phyloP scores from a whole-genome alignment of 2,329 filamentous ascomycete species.

The Fusarium kyushuense region DNA sequence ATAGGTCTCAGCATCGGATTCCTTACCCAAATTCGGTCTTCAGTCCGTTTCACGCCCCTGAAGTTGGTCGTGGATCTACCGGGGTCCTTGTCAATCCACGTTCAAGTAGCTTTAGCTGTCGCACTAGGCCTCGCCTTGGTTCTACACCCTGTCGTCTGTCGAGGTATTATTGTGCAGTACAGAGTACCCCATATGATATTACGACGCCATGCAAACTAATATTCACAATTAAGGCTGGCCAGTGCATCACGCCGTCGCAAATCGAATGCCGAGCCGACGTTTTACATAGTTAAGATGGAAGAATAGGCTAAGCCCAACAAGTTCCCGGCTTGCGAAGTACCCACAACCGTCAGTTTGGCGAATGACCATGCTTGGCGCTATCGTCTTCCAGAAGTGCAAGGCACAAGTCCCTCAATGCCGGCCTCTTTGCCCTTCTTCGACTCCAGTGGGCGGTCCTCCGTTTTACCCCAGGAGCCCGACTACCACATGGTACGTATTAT shows the following conservation, averaged over 20 bases:
- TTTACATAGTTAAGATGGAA: slow-evolving; percentile 22
- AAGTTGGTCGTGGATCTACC: slow-evolving; percentile 32
- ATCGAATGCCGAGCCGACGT: slow-evolving; percentile 24
- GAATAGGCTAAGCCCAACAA: slow-evolving; percentile 22
- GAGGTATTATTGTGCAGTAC: not conserved
- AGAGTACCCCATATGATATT: not conserved
- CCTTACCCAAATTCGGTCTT: slow-evolving; percentile 41
- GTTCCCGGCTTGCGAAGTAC: slow-evolving; percentile 31
- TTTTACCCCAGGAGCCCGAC: slow-evolving; percentile 48
- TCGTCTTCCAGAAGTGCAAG: slow-evolving; percentile 43
- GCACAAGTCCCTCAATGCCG: slow-evolving; percentile 38
- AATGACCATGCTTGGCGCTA: slow-evolving; percentile 25
- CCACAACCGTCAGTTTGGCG: slow-evolving; percentile 11
- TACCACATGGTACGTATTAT: slow-evolving; percentile 39
- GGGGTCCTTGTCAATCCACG: slow-evolving; percentile 38
- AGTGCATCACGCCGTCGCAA: slow-evolving; percentile 21
- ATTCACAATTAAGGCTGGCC: slow-evolving; percentile 28
- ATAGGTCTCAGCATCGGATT: slow-evolving; percentile 35
- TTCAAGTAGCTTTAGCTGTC: slow-evolving; percentile 33
- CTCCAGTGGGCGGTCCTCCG: slow-evolving; percentile 37
- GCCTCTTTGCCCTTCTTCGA: slow-evolving; percentile 32
- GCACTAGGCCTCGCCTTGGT: slow-evolving; percentile 39
- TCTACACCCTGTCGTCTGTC: slow-evolving; percentile 9
- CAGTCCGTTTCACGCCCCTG: slow-evolving; percentile 35
- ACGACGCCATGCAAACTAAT: slow-evolving; percentile 35